Conservation (phyloP, 1,284 basidiomycete genomes). For the Ceratobasidium sp. region DNA sequence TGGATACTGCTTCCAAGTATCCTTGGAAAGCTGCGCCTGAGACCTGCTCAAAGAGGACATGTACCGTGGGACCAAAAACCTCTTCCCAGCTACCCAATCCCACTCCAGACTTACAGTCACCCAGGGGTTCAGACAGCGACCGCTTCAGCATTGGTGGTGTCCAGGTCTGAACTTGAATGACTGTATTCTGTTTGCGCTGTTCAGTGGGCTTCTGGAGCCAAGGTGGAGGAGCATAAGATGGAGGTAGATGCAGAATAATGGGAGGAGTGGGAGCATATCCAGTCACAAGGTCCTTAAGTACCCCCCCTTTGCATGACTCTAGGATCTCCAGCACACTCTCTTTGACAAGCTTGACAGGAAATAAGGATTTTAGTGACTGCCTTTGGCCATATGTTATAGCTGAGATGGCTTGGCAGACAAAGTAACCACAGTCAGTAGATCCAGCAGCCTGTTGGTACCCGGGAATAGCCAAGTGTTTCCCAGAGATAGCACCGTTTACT, state of each 20-base stretch:
- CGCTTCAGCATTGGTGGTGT: background rate
- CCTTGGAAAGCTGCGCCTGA: slow-evolving; percentile 1
- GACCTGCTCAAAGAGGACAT: background rate
- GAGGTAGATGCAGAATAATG: background rate
- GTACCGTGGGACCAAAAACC: background rate
- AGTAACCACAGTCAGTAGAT: slow-evolving; percentile 21
- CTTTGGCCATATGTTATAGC: background rate
- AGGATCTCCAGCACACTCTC: background rate
- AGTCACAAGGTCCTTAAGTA: background rate
- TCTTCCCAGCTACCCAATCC: background rate
- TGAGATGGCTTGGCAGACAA: slow-evolving; percentile 23
- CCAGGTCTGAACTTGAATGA: background rate
- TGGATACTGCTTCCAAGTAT: background rate
- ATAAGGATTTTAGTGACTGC: background rate
- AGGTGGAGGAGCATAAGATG: background rate
- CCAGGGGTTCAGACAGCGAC: background rate
- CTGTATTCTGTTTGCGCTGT: background rate
- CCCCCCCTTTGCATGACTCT: background rate
- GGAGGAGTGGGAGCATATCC: background rate
- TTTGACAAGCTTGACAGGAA: background rate
- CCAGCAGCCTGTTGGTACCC: slow-evolving; percentile 3
- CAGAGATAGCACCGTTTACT: slow-evolving; percentile 15
- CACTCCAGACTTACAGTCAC: background rate
- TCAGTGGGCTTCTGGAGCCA: background rate
- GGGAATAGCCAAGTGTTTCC: background rate